Base-by-base conservation (phyloP, 495 filamentous ascomycete genomes). In the Aspergillus mulundensis region DNA sequence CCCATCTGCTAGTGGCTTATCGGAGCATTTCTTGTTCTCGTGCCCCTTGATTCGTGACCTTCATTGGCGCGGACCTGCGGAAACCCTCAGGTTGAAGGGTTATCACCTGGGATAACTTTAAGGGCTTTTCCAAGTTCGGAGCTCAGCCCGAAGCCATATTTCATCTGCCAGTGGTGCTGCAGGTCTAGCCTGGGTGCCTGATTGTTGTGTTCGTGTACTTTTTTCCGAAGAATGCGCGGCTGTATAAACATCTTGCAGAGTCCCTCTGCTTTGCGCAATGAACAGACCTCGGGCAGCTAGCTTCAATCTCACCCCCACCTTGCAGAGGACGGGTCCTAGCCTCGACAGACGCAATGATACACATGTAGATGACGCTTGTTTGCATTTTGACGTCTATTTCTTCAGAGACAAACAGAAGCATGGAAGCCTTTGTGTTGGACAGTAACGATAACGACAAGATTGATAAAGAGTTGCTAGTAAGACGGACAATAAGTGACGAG, bases 41-140 rank as follows among this genome's bases (percentile, higher is more conserved):
- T 48, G 56, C 54, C 60, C 45, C 50, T 46, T 48, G 38, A 44
- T 56, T 50, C 39, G 24, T 50, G 56, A 46, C 47, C 42, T 59
- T 43, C 3, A 59, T 59, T 62, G 56, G 56, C 12, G 36, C 25
- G 24, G 48, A 24, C 14, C 18, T 8, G n/a, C n/a, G 11, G 20
- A n/a, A 18, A 25, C 10, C 6, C 43, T 28, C 43, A 46, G 43
- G 21, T n/a, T 15, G 20, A 36, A 42, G 14, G 6, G 20, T 25
- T 15, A 45, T 14, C 19, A 47, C 14, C 15, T 32, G 38, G 38
- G 7, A 19, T 62, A 52, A 58, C 55, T 51, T 46, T 2, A 36
- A 10, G 12, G 32, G 8, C 6, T 14, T 28, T 11, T 44, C 4
- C 4, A 8, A 18, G 11, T 6, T 16, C 20, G 23, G 15, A 43